Percentiles rank a stretch among this genome's conserved stretches.
phyloP scores from a whole-genome alignment of 2,329 filamentous ascomycete genomes.

The Stachybotrys elegans region DNA sequence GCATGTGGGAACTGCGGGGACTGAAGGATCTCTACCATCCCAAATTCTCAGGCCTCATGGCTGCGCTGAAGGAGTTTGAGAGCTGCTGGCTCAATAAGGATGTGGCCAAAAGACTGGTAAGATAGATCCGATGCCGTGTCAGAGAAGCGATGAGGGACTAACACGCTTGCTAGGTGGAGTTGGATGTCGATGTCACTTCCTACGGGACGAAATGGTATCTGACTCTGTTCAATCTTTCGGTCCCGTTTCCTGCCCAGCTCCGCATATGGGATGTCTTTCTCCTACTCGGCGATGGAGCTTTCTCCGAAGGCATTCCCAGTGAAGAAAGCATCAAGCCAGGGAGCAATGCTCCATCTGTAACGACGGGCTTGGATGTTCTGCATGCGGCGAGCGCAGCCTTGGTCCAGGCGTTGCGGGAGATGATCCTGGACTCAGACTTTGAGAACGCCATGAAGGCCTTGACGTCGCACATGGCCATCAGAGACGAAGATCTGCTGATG shows the following conservation, averaged over 20 bases:
- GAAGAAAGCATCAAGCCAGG: slow-evolving; percentile 11
- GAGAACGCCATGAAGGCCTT: slow-evolving; percentile 97
- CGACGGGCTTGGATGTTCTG: slow-evolving; percentile 69
- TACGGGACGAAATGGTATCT: slow-evolving; percentile 97
- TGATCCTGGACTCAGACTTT: slow-evolving; percentile 88
- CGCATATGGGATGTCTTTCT: slow-evolving; percentile 98
- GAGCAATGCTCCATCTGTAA: slow-evolving; percentile 10
- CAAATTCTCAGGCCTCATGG: slow-evolving; percentile 83
- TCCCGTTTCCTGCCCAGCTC: slow-evolving; percentile 89
- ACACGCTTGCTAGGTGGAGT: slow-evolving; percentile 51
- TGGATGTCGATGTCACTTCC: slow-evolving; percentile 80
- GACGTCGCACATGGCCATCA: slow-evolving; percentile 89
- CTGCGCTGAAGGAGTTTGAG: slow-evolving; percentile 80
- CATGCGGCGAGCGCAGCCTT: slow-evolving; percentile 87
- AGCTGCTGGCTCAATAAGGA: slow-evolving; percentile 77
- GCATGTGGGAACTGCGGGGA: slow-evolving; percentile 85
- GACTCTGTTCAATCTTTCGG: slow-evolving; percentile 93
- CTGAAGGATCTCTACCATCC: slow-evolving; percentile 78
- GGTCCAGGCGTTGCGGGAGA: slow-evolving; percentile 83
- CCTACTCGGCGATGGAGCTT: slow-evolving; percentile 59
- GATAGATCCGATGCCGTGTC: slow-evolving; percentile 23
- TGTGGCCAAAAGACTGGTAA: slow-evolving; percentile 74
- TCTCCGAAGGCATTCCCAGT: slow-evolving; percentile 7
- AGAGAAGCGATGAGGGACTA: slow-evolving; percentile 4
- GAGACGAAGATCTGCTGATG: slow-evolving; percentile 92